phyloP scores from a whole-genome alignment of 139 green algal genomes.

The Tetraselmis striata region DNA sequence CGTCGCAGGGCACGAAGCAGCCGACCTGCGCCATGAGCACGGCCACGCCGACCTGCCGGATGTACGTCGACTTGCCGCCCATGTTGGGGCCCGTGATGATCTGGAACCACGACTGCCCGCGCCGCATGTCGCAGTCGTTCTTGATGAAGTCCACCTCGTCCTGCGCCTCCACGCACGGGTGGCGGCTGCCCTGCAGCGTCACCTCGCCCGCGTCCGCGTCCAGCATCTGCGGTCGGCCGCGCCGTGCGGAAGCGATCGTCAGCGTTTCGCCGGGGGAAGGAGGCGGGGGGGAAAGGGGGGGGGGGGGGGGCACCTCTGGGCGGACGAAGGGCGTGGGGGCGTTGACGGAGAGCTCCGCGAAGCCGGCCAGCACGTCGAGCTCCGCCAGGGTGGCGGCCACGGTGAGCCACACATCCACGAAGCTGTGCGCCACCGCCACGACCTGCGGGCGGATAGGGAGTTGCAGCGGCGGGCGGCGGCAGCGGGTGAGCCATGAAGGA shows the following conservation, averaged over 20 bases:
- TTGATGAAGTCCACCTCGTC: constrained; percentile 79
- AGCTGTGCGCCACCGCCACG: constrained; percentile 82
- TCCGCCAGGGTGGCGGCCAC: constrained; percentile 70
- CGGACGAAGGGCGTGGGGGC: constrained; percentile 73
- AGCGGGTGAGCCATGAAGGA: neutral
- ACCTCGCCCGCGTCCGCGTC: constrained; percentile 37
- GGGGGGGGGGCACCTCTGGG: constrained; percentile 21
- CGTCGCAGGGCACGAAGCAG: constrained; percentile 83
- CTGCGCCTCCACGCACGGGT: constrained; percentile 92
- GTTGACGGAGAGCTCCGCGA: constrained; percentile 79
- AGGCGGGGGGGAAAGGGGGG: neutral
- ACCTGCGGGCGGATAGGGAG: constrained; percentile 52
- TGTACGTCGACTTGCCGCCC: constrained; percentile 96
- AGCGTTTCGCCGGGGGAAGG: neutral
- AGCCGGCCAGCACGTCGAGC: constrained; percentile 84
- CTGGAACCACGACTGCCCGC: constrained; percentile 82
- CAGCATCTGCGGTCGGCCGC: constrained; percentile 25
- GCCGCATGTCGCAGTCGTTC: constrained; percentile 67
- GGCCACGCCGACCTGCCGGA: constrained; percentile 80
- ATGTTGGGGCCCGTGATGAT: constrained; percentile 99
- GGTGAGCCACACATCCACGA: constrained; percentile 81
- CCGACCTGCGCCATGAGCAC: constrained; percentile 91
- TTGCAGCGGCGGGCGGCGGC: neutral
- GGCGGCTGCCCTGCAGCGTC: constrained; percentile 53
- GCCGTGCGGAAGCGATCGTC: too few species aligned